Percentiles rank a stretch among this genome's conserved stretches.
Conservation (phyloP, 2,329 filamentous ascomycete species). For the Ophiocordyceps australis region DNA sequence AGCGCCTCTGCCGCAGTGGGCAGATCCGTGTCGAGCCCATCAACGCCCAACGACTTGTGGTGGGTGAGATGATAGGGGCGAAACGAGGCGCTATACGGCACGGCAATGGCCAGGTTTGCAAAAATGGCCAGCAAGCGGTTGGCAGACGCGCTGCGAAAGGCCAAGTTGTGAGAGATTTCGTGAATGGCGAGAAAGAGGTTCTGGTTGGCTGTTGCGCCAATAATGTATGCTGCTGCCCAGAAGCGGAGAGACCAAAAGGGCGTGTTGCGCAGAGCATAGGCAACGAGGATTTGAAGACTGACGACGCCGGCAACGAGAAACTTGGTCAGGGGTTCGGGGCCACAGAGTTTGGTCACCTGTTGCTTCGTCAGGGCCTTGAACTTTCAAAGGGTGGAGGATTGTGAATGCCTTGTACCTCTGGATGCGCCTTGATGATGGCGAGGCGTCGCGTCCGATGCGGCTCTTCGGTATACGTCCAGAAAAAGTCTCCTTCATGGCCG, state of each 20-base stretch:
- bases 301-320: conserved; percentile 79
- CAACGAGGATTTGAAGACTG: conserved; percentile 58
- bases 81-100: conserved; percentile 94
- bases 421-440: conserved; percentile 95
- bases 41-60: conserved; percentile 94
- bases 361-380: no score
- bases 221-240: conserved; percentile 71
- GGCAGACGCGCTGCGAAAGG: conserved; percentile 61
- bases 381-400: conserved; percentile 6
- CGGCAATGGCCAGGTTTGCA: conserved; percentile 86
- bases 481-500: conserved; percentile 41
- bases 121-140: conserved; percentile 83
- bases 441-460: conserved; percentile 80
- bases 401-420: conserved; percentile 42
- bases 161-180: conserved; percentile 95
- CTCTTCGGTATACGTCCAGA: conserved; percentile 98
- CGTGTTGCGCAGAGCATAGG: conserved; percentile 58
- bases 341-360: conserved; percentile 94
- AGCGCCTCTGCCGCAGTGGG: conserved; percentile 82
- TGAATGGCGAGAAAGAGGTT: conserved; percentile 98
- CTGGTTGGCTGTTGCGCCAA: conserved; percentile 93
- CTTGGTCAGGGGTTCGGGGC: conserved; percentile 88
- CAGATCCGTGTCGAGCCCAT: conserved; percentile 89
- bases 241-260: conserved; percentile 71
- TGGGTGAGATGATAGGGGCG: conserved; percentile 95